A percentile compares a stretch with the other conserved stretches of the same genome.
These are phyloP conservation scores for Mycena galericulata DNA, from an alignment of 768 basidiomycete species.

Conservation along the genomic window DNA sequence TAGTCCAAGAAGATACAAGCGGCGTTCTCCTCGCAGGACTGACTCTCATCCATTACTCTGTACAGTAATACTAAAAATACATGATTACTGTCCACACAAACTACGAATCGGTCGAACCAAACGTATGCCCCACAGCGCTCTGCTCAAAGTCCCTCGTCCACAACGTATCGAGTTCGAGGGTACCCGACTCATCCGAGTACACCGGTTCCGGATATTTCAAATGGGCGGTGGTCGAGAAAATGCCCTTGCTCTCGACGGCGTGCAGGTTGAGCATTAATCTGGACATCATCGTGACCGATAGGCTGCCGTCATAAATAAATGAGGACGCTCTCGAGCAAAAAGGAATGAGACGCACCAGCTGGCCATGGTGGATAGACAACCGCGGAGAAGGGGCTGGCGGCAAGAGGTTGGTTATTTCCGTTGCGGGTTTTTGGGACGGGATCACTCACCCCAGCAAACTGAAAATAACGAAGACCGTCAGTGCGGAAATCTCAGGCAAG, in stretches of 20 bases:
- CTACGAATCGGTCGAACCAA: not conserved
- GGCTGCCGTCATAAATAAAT: not conserved
- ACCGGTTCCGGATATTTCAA: not conserved
- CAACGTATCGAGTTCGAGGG: conserved; percentile 21
- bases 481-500: not conserved
- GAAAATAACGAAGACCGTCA: not conserved
- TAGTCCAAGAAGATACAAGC: too few species aligned
- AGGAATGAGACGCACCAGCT: conserved; percentile 12
- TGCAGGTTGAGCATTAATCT: conserved; percentile 54
- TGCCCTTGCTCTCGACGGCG: conserved; percentile 20
- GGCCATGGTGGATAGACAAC: conserved; percentile 25
- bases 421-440: too few species aligned
- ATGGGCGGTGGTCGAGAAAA: conserved; percentile 14
- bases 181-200: not conserved
- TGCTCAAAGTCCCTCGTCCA: conserved; percentile 16
- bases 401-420: not conserved
- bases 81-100: too few species aligned
- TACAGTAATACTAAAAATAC: too few species aligned
- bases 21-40: too few species aligned
- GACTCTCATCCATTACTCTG: too few species aligned
- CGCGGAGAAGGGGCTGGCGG: conserved; percentile 19
- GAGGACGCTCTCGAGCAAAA: not conserved
- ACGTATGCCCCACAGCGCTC: conserved; percentile 1
- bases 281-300: conserved; percentile 49
- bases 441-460: conserved; percentile 22